Percentiles rank a stretch among this genome's conserved stretches.
Conservation (phyloP, 106 monocot species). For the Dactylorhiza incarnata region DNA sequence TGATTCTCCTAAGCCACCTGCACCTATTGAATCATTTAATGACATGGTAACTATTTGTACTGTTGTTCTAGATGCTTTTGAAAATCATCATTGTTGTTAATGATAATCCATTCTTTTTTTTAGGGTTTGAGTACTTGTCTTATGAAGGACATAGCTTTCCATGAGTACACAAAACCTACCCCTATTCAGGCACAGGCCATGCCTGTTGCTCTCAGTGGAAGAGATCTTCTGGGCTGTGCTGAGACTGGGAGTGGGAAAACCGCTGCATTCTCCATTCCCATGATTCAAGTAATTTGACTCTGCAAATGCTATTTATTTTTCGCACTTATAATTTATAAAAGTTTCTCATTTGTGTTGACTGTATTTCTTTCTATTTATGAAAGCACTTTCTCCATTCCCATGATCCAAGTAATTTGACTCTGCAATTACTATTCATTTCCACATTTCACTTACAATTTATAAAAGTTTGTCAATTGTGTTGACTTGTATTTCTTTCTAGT, state of each 20-base stretch:
- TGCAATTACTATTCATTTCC: too few relatives aligned
- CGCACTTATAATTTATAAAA: too few relatives aligned
- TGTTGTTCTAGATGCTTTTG: not conserved
- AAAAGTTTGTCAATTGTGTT: too few relatives aligned
- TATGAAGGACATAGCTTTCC: not conserved
- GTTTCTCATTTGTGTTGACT: too few relatives aligned
- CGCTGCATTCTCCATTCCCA: not conserved
- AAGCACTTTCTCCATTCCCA: too few relatives aligned
- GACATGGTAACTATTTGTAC: not conserved
- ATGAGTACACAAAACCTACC: not conserved
- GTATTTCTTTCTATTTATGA: too few relatives aligned
- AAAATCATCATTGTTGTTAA: not conserved
- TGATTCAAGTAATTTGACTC: not conserved
- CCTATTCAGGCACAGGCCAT: slow-evolving; percentile 1
- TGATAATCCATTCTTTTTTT: not conserved
- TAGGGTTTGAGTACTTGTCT: not conserved
- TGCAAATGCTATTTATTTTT: too few relatives aligned
- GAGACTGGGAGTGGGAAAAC: not conserved
- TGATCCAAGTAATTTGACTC: too few relatives aligned
- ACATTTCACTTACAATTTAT: too few relatives aligned
- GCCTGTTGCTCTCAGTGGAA: not conserved
- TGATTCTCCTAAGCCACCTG: not conserved
- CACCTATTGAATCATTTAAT: not conserved
- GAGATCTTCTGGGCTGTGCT: not conserved
- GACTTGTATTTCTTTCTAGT: too few relatives aligned